These are phyloP conservation scores for Penicillium paradoxum DNA, from an alignment of 495 filamentous ascomycete genomes.

Conservation along the genomic window DNA sequence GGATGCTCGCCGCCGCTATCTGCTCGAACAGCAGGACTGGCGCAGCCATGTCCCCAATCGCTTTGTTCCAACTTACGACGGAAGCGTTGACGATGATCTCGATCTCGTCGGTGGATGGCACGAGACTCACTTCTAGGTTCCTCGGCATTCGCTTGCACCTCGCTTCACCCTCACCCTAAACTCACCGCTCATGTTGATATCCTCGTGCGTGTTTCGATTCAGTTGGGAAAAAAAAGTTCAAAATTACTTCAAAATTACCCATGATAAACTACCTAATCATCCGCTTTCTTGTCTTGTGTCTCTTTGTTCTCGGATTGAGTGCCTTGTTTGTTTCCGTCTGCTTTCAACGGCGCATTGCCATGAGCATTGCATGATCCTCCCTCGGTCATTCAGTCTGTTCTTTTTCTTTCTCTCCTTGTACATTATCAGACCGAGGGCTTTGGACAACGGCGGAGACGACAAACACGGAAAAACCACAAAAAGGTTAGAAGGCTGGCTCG, in stretches of 20 bases:
- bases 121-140: conserved; percentile 49
- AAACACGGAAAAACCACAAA: conserved; percentile 27
- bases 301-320: conserved; percentile 17
- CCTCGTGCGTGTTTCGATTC: conserved; percentile 18
- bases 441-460: conserved; percentile 10
- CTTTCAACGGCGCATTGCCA: conserved; percentile 11
- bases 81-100: conserved; percentile 63
- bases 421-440: conserved; percentile 20
- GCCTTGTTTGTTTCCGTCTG: conserved; percentile 15
- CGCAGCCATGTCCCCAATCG: conserved; percentile 45
- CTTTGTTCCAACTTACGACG: conserved; percentile 38
- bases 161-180: conserved; percentile 3
- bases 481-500: conserved; percentile 27
- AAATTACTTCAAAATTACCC: conserved; percentile 24
- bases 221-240: conserved; percentile 28
- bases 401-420: conserved; percentile 18
- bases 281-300: conserved; percentile 10
- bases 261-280: conserved; percentile 28
- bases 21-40: conserved; percentile 57
- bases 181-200: conserved; percentile 11
- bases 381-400: conserved; percentile 15
- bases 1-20: conserved; percentile 35
- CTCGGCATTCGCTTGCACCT: conserved; percentile 3
- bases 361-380: conserved; percentile 6
- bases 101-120: conserved; percentile 92